phyloP scores from a whole-genome alignment of 225 moss, liverwort and hornwort genomes.

The Takakia lepidozioides region DNA sequence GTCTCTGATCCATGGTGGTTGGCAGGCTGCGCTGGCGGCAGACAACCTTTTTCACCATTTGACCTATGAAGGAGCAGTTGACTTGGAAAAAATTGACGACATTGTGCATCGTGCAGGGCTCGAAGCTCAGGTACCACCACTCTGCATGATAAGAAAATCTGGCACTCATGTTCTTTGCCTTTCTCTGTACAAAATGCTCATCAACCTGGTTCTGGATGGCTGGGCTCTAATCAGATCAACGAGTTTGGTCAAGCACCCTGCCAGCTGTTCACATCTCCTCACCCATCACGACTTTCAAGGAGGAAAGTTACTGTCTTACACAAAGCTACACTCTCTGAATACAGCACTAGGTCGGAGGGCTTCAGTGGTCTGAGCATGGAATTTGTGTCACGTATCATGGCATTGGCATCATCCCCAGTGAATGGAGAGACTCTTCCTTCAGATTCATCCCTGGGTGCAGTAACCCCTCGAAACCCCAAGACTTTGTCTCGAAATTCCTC shows the following conservation, averaged over 20 bases:
- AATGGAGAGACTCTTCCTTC: constrained; percentile 9
- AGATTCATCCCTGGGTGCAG: constrained; percentile 13
- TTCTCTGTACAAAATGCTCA: constrained; percentile 1
- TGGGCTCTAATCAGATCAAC: constrained; percentile 95
- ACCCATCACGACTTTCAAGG: constrained; percentile 63
- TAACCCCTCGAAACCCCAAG: constrained; percentile 18
- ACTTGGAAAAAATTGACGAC: constrained; percentile 81
- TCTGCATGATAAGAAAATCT: neutral
- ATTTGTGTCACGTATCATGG: constrained; percentile 90
- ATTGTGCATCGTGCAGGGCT: constrained; percentile 89
- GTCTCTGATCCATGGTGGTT: too few species aligned
- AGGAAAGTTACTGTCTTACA: constrained; percentile 42
- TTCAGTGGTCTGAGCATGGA: constrained; percentile 78
- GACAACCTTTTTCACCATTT: constrained; percentile 87
- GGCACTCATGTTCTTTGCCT: neutral
- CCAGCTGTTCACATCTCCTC: constrained; percentile 71
- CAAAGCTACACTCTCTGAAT: constrained; percentile 47
- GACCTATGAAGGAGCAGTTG: constrained; percentile 95
- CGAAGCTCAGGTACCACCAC: constrained; percentile 74
- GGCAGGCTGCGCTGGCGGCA: constrained; percentile 91
- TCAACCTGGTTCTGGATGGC: too few species aligned
- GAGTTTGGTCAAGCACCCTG: constrained; percentile 97
- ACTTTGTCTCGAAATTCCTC: constrained; percentile 8
- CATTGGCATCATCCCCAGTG: constrained; percentile 64
- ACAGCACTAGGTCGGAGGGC: constrained; percentile 48